Conservation (phyloP, 1,284 basidiomycete species). For the Hortiboletus rubellus region DNA sequence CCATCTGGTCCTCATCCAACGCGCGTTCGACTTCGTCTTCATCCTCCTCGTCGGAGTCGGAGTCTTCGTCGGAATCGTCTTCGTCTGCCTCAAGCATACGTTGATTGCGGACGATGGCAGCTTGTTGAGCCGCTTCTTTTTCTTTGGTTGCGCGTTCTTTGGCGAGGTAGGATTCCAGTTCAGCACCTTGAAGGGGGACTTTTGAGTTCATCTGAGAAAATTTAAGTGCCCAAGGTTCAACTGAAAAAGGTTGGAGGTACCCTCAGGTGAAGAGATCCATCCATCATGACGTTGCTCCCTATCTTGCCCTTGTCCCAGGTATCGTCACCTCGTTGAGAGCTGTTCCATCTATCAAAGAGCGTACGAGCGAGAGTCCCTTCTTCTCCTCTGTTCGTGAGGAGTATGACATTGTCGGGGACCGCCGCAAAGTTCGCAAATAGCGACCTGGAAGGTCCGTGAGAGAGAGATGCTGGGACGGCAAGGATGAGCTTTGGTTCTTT, state of each 20-base stretch:
- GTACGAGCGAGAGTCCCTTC: slow-evolving; percentile 77
- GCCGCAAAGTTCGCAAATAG: slow-evolving; percentile 86
- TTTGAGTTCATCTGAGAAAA: slow-evolving; percentile 76
- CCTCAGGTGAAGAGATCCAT: slow-evolving; percentile 64
- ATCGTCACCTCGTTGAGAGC: slow-evolving; percentile 69
- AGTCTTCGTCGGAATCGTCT: slow-evolving; percentile 61
- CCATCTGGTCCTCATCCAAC: slow-evolving; percentile 53
- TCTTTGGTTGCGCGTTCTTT: slow-evolving; percentile 83
- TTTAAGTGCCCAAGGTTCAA: slow-evolving; percentile 13
- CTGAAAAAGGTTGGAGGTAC: slow-evolving; percentile 41
- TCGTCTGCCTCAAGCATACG: slow-evolving; percentile 90
- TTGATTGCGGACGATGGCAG: slow-evolving; percentile 79
- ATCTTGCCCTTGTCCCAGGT: slow-evolving; percentile 90
- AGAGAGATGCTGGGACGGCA: slow-evolving; percentile 89
- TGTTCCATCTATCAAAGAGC: slow-evolving; percentile 88
- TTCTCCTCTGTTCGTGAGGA: slow-evolving; percentile 79
- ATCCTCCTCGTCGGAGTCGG: slow-evolving; percentile 59
- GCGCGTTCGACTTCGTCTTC: slow-evolving; percentile 71
- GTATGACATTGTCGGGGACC: slow-evolving; percentile 78
- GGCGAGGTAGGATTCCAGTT: slow-evolving; percentile 81
- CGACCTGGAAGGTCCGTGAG: slow-evolving; percentile 87
- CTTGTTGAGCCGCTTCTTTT: slow-evolving; percentile 84
- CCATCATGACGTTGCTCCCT: slow-evolving; percentile 79
- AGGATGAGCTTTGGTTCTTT: slow-evolving; percentile 91
- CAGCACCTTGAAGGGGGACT: slow-evolving; percentile 82